Evolutionary conservation across 169 alveolate genomes (phyloP).

Genomic region (Cyclospora cayetanensis): DNA sequence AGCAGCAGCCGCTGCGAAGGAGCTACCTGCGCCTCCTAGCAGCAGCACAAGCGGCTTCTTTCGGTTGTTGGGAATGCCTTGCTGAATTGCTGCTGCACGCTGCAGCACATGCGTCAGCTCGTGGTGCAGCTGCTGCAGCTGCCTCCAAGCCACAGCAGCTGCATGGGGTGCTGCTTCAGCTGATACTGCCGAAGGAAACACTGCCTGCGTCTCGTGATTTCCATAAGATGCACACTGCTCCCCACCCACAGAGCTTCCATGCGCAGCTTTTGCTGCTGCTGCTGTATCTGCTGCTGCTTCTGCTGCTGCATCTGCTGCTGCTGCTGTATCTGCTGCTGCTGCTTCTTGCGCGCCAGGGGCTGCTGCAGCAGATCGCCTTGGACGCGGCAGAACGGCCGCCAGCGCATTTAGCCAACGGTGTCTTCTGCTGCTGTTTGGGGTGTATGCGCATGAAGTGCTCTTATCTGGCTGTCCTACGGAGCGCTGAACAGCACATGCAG

Average conservation of each 20-base stretch:
- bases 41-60: neutral
- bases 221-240: neutral
- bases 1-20: neutral
- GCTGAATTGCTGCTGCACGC: constrained; percentile 23
- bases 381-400: neutral
- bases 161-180: no score
- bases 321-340: no score
- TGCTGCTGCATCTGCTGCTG: no score
- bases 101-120: neutral
- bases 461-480: no score
- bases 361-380: neutral
- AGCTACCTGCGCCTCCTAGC: neutral
- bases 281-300: neutral
- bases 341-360: neutral
- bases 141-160: no score
- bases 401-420: neutral
- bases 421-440: neutral
- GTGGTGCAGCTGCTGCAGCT: constrained; percentile 14
- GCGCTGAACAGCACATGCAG: no score
- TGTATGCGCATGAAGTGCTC: neutral
- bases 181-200: neutral
- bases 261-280: neutral
- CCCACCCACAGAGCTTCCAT: neutral
- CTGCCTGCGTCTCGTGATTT: neutral
- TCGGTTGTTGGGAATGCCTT: neutral